These are phyloP conservation scores for Ogataea henricii DNA, from an alignment of 805 yeast genomes.

Conservation along the genomic window DNA sequence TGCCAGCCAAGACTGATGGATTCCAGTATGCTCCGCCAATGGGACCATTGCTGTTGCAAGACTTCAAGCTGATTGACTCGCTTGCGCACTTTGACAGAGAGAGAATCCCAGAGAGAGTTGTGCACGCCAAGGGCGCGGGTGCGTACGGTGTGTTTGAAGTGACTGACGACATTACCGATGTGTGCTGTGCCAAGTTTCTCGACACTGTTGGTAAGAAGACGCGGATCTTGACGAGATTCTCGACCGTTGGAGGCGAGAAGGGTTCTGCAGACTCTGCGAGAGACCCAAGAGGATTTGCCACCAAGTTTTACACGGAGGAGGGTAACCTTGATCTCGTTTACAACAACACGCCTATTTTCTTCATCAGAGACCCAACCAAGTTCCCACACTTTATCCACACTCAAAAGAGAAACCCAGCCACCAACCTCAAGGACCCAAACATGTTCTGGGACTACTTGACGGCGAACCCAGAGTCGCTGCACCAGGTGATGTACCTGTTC, in stretches of 20 bases:
- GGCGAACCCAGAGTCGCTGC: slow-evolving; percentile 70
- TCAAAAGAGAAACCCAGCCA: slow-evolving; percentile 83
- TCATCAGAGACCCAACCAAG: slow-evolving; percentile 81
- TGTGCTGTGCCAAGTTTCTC: slow-evolving; percentile 70
- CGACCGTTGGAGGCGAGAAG: slow-evolving; percentile 84
- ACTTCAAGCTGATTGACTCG: slow-evolving; percentile 76
- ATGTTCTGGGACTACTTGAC: slow-evolving; percentile 86
- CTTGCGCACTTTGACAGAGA: slow-evolving; percentile 88
- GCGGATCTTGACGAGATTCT: slow-evolving; percentile 70
- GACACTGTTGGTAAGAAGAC: slow-evolving; percentile 79
- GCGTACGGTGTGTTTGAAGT: slow-evolving; percentile 87
- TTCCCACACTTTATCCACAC: slow-evolving; percentile 89
- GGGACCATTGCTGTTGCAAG: slow-evolving; percentile 82
- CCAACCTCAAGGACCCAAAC: slow-evolving; percentile 76
- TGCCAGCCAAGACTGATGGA: slow-evolving; percentile 52
- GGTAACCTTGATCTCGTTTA: slow-evolving; percentile 84
- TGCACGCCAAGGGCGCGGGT: slow-evolving; percentile 93
- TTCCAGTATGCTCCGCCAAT: slow-evolving; percentile 34
- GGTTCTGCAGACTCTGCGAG: slow-evolving; percentile 84
- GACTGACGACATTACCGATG: slow-evolving; percentile 79
- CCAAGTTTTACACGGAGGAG: slow-evolving; percentile 79
- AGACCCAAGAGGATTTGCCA: slow-evolving; percentile 86
- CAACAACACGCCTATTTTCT: slow-evolving; percentile 85
- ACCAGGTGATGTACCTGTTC: slow-evolving; percentile 73
- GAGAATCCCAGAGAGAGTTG: slow-evolving; percentile 90